phyloP scores from a whole-genome alignment of 2,329 filamentous ascomycete genomes.

The Coniochaeta ligniaria region DNA sequence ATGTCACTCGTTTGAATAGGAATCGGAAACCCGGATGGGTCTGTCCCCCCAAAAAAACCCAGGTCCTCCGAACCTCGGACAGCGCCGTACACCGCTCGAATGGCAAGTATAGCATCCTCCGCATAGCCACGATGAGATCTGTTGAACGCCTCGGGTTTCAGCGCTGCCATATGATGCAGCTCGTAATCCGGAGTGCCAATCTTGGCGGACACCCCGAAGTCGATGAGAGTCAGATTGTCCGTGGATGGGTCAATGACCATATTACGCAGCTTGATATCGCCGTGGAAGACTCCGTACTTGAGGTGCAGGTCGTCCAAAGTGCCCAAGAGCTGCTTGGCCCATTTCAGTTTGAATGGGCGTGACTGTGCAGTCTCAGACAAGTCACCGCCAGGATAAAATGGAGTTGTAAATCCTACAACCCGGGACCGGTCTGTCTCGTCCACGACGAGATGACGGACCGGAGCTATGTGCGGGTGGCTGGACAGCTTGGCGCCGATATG shows the following conservation, averaged over 20 bases:
- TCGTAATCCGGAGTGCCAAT: conserved; percentile 9
- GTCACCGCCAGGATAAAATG: conserved; percentile 25
- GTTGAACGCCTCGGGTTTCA: background rate
- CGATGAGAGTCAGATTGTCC: conserved; percentile 23
- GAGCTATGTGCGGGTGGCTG: background rate
- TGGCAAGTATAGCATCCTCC: background rate
- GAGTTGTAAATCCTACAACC: conserved; percentile 15
- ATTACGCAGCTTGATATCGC: conserved; percentile 27
- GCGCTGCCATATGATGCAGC: background rate
- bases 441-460: background rate
- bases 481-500: background rate
- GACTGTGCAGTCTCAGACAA: conserved; percentile 16
- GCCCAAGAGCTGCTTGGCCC: conserved; percentile 23
- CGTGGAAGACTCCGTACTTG: conserved; percentile 25
- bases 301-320: conserved; percentile 28
- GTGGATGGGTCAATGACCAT: conserved; percentile 23
- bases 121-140: background rate
- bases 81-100: background rate
- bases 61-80: no score
- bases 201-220: conserved; percentile 22
- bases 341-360: conserved; percentile 24
- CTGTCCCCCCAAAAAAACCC: no score
- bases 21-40: no score
- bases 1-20: no score
- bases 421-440: background rate